Evolutionary conservation across 78 protist species (phyloP).

Genomic region (Tieghemostelium lacteum): DNA sequence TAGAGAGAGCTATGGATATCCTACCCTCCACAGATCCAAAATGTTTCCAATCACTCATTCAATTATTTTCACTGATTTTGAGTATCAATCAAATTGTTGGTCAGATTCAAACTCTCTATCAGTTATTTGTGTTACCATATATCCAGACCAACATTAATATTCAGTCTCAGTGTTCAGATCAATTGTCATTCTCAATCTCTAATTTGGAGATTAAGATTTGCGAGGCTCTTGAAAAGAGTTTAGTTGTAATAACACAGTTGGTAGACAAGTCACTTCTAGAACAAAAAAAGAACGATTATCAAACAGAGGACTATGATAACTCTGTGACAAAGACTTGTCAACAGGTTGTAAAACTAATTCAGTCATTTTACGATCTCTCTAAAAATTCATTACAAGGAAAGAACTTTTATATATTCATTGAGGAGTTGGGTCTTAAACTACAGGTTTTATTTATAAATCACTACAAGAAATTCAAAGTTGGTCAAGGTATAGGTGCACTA

Average conservation of each 20-base stretch:
- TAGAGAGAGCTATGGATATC: neutral
- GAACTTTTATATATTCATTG: conserved; percentile 28
- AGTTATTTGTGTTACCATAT: conserved; percentile 34
- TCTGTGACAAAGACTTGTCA: conserved; percentile 40
- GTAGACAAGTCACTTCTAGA: conserved; percentile 32
- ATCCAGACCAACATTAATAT: conserved; percentile 32
- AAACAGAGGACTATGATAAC: neutral
- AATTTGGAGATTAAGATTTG: conserved; percentile 19
- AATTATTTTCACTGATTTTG: conserved; percentile 26
- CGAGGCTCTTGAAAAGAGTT: conserved; percentile 22
- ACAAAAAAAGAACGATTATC: conserved; percentile 50
- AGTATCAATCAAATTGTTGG: conserved; percentile 59
- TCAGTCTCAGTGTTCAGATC: conserved; percentile 71
- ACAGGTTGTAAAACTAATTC: neutral
- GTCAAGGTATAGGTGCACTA: conserved; percentile 54
- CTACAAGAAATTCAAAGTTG: conserved; percentile 59
- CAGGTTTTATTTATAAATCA: conserved; percentile 48
- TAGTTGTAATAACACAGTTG: conserved; percentile 9
- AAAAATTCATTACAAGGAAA: conserved; percentile 60
- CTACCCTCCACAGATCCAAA: conserved; percentile 8
- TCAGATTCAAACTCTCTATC: conserved; percentile 61
- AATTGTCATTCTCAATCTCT: conserved; percentile 22
- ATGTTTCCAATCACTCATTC: neutral
- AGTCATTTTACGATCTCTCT: conserved; percentile 26
- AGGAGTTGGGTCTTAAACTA: conserved; percentile 55